phyloP scores from a whole-genome alignment of 2,329 filamentous ascomycete species.

The Canariomyces notabilis region DNA sequence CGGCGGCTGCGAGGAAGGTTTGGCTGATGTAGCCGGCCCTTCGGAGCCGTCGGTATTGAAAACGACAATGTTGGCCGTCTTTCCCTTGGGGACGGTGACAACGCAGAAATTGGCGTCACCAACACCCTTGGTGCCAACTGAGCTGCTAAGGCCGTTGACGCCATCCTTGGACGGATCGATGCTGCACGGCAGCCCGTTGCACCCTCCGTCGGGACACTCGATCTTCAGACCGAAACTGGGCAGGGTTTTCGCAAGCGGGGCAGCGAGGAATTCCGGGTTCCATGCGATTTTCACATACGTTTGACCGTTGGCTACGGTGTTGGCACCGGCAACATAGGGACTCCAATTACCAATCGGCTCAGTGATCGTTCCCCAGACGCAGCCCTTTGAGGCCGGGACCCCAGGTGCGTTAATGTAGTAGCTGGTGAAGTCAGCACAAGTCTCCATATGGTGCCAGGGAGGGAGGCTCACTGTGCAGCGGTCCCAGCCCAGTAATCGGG shows the following conservation, averaged over 20 bases:
- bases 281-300: constrained; percentile 73
- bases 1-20: constrained; percentile 18
- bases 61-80: constrained; percentile 63
- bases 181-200: constrained; percentile 69
- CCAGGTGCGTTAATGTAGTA: constrained; percentile 78
- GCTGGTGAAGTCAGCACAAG: constrained; percentile 36
- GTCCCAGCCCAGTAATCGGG: constrained; percentile 66
- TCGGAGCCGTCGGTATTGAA: constrained; percentile 43
- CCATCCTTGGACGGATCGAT: constrained; percentile 57
- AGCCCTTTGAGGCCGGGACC: constrained; percentile 52
- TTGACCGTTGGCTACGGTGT: constrained; percentile 57
- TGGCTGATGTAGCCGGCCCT: constrained; percentile 13
- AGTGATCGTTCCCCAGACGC: constrained; percentile 63
- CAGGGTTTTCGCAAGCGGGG: constrained; percentile 48
- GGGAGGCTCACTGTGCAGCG: constrained; percentile 60
- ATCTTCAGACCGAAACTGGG: constrained; percentile 67
- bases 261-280: constrained; percentile 67
- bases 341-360: constrained; percentile 70
- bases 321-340: constrained; percentile 71
- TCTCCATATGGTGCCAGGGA: background rate
- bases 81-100: constrained; percentile 65
- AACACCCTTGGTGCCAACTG: constrained; percentile 52
- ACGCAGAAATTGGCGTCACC: constrained; percentile 69
- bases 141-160: constrained; percentile 56
- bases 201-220: constrained; percentile 59